A percentile compares a stretch with the other conserved stretches of the same genome.
These are phyloP conservation scores for Mucuna pruriens DNA, from an alignment of 306 rosid genomes.

Conservation along the genomic window DNA sequence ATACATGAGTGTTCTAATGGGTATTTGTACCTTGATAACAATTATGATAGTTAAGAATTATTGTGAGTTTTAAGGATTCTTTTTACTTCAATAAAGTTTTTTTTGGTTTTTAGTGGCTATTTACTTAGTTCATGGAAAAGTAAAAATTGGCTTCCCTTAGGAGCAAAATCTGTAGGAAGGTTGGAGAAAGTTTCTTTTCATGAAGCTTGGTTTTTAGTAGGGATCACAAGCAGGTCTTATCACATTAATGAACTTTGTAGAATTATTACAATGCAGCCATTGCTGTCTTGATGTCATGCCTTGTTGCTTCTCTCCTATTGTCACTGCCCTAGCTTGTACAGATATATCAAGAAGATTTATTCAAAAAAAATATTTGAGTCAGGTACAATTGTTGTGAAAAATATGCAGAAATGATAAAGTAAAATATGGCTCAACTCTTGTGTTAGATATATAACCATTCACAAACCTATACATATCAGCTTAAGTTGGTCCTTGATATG, in stretches of 20 bases:
- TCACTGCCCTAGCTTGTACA: neutral
- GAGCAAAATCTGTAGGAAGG: neutral
- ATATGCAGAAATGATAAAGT: neutral
- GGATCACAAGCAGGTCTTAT: neutral
- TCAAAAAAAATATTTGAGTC: neutral
- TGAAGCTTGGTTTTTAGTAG: neutral
- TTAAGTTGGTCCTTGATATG: neutral
- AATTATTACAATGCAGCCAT: neutral
- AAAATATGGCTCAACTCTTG: neutral
- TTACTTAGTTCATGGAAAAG: neutral
- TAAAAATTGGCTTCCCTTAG: neutral
- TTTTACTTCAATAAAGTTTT: neutral
- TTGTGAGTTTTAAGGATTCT: neutral
- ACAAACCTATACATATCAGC: neutral
- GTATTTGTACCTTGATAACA: neutral
- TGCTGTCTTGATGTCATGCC: constrained; percentile 10
- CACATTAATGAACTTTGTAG: neutral
- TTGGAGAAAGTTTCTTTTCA: constrained; percentile 12
- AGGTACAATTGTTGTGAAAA: neutral
- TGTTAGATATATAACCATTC: neutral
- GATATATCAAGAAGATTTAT: neutral
- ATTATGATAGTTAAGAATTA: neutral
- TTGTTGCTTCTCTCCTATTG: neutral
- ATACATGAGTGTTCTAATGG: neutral
- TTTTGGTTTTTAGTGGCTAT: neutral